These are phyloP conservation scores for Aspergillus wentii DNA, from an alignment of 495 filamentous ascomycete species.

Conservation along the genomic window DNA sequence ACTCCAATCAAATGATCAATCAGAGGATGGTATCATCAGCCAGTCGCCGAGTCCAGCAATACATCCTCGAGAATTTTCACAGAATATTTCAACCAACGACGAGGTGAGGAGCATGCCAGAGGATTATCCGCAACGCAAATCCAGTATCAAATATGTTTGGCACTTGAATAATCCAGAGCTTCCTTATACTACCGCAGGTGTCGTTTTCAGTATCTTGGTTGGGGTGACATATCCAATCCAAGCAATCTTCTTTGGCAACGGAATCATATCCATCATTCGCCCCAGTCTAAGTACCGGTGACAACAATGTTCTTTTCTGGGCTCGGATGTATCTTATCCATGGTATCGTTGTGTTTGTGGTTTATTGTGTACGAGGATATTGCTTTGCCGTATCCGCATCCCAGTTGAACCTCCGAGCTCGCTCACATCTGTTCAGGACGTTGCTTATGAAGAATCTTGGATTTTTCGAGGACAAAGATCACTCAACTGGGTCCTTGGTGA, in stretches of 20 bases:
- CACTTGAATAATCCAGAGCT: constrained; percentile 68
- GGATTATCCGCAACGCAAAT: neutral
- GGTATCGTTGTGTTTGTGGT: constrained; percentile 10
- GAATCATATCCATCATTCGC: constrained; percentile 10
- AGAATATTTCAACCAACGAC: no score
- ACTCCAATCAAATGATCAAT: constrained; percentile 5
- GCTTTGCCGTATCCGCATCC: constrained; percentile 18
- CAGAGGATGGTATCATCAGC: neutral
- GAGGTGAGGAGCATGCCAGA: neutral
- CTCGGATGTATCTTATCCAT: constrained; percentile 18
- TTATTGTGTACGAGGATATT: constrained; percentile 13
- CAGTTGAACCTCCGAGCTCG: constrained; percentile 15
- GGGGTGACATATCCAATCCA: constrained; percentile 72
- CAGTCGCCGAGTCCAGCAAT: neutral
- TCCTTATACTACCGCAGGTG: constrained; percentile 55
- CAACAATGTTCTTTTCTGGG: constrained; percentile 18
- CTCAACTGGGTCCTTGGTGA: constrained; percentile 7
- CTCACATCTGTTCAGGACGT: constrained; percentile 7
- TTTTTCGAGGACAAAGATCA: constrained; percentile 18
- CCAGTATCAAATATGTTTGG: constrained; percentile 59
- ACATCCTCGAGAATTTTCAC: no score
- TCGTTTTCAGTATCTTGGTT: constrained; percentile 48
- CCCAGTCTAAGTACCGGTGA: constrained; percentile 10
- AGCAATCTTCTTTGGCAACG: constrained; percentile 76
- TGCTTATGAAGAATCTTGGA: constrained; percentile 10